These are phyloP conservation scores for Cylindrotheca fusiformis DNA, from an alignment of 108 stramenopile genomes.

Conservation along the genomic window DNA sequence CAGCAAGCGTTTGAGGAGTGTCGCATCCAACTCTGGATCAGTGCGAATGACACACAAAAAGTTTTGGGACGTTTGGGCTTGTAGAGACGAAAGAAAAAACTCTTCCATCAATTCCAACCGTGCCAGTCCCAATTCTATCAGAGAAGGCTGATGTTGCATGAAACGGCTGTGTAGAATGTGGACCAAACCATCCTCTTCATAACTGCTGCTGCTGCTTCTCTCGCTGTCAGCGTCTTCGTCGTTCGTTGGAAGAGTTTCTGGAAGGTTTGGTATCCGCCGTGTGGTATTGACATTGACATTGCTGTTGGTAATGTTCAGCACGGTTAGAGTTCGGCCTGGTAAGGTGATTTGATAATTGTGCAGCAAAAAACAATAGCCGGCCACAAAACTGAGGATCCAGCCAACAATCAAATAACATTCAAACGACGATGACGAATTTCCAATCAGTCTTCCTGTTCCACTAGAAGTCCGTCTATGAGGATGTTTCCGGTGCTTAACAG, in stretches of 20 bases:
- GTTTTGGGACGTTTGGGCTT: slow-evolving; percentile 38
- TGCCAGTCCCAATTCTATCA: slow-evolving; percentile 41
- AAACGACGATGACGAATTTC: too few species aligned
- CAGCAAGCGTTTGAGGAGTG: slow-evolving; percentile 14
- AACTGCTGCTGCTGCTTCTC: background rate
- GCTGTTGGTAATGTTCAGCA: too few species aligned
- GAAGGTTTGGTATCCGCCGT: background rate
- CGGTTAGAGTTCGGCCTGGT: background rate
- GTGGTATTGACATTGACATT: too few species aligned
- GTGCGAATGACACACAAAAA: slow-evolving; percentile 55
- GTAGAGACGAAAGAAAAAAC: slow-evolving; percentile 42
- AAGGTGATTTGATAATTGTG: background rate
- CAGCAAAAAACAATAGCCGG: too few species aligned
- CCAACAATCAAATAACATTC: too few species aligned
- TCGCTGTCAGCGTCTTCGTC: background rate
- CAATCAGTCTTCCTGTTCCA: too few species aligned
- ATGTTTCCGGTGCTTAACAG: too few species aligned
- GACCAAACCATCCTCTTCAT: slow-evolving; percentile 26
- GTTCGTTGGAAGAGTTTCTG: background rate
- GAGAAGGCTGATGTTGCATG: slow-evolving; percentile 52
- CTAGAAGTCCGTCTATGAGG: too few species aligned
- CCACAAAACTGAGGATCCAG: too few species aligned
- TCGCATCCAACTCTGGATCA: slow-evolving; percentile 38
- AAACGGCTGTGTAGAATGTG: slow-evolving; percentile 59
- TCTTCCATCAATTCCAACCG: slow-evolving; percentile 41